Evolutionary conservation across 805 yeast species (phyloP).

Genomic region (Lipomyces spencermartinsiae): DNA sequence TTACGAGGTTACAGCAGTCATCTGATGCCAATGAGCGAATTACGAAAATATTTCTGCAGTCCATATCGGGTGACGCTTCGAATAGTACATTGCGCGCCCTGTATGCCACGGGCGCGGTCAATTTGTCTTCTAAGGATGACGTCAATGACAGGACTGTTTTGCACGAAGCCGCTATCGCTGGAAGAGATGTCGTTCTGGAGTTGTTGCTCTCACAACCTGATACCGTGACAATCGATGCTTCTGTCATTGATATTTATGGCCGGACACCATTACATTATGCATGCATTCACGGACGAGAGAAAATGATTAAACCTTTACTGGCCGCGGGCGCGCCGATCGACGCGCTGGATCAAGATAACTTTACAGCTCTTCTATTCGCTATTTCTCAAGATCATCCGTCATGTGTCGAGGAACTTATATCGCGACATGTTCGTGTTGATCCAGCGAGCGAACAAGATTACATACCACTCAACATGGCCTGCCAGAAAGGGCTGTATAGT

Average conservation of each 20-base stretch:
- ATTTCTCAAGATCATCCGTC: constrained; percentile 70
- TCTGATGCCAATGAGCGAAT: constrained; percentile 54
- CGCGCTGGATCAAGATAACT: constrained; percentile 51
- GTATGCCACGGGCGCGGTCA: constrained; percentile 59
- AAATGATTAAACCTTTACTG: constrained; percentile 53
- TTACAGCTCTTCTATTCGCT: constrained; percentile 82
- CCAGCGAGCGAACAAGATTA: constrained; percentile 56
- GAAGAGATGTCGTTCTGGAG: constrained; percentile 44
- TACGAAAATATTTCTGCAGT: constrained; percentile 73
- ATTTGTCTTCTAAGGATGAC: constrained; percentile 71
- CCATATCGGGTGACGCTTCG: constrained; percentile 69
- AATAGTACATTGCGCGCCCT: constrained; percentile 62
- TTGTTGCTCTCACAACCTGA: constrained; percentile 41
- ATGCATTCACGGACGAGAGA: constrained; percentile 58
- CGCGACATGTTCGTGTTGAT: constrained; percentile 52
- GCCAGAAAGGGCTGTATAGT: constrained; percentile 77
- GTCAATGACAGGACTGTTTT: constrained; percentile 73
- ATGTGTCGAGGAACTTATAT: constrained; percentile 58
- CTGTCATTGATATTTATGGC: constrained; percentile 55
- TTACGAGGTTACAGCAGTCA: constrained; percentile 51
- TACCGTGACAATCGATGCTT: constrained; percentile 38
- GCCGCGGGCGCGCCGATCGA: constrained; percentile 49
- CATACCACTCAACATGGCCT: constrained; percentile 76
- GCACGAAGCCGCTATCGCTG: constrained; percentile 62
- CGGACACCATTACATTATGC: constrained; percentile 89